Base-by-base conservation (phyloP, 2,329 filamentous ascomycete species). In the Calonectria naviculata region DNA sequence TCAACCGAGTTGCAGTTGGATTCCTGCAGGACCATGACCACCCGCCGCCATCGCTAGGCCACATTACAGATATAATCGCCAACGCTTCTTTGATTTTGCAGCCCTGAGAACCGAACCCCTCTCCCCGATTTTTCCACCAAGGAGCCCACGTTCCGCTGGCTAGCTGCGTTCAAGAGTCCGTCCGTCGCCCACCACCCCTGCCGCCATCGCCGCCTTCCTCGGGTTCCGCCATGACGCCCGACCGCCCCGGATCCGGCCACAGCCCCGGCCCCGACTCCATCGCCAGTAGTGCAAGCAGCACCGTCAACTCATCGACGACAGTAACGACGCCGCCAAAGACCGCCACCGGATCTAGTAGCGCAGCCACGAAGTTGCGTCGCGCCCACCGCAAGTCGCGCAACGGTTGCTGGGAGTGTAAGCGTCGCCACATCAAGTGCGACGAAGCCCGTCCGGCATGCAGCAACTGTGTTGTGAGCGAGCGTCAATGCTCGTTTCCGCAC, bases 391-490 rank as follows among this genome's bases (percentile, higher is more conserved):
- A 85, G 71, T 85, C 83, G n/a, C 78, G 83, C 24, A 84, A 83
- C 60, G 83, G 83, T 34, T 85, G 83, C 71, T 79, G 72, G 67
- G 83, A 84, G 72, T 85, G 83, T 76, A 85, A 85, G 76, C 72
- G 81, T 19, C 79, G 83, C 2, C 83, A 85, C 52, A 84, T 84
- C 65, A 84, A 84, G 41, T 86, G 85, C 76, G 85, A 87, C 66
- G 84, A 86, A 75, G 80, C 72, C 9, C 81, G 80, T 5, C 85
- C 85, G 2, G 68, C 79, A 1, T 86, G 85, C 70, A 80, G 79
- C 52, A 84, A 85, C 69, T 86, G 85, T 73, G 74, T 78, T 24
- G 81, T 81, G 49, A 81, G 81, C 46, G 80, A 84, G 61, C 78
- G 82, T 8, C 68, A 71, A 8, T 86, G 84, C 68, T 81, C 81